A percentile compares a stretch with the other conserved stretches of the same genome.
Evolutionary conservation across 2,329 filamentous ascomycete species (phyloP).

Genomic region (Fusarium keratoplasticum): DNA sequence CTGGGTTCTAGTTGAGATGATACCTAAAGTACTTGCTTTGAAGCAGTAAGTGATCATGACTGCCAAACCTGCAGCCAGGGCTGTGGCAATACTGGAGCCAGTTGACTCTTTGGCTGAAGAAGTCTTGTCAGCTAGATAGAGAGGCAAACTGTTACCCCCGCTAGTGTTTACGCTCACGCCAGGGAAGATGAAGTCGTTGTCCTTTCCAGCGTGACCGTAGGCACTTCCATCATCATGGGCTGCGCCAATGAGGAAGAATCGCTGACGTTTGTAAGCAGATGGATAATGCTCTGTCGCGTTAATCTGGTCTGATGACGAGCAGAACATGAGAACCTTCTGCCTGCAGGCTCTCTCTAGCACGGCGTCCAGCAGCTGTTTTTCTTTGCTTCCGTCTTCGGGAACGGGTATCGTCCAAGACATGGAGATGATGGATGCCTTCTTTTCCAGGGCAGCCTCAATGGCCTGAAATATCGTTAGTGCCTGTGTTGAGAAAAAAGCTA

Average conservation of each 20-base stretch:
- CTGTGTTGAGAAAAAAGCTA: too few species aligned
- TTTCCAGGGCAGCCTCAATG: conserved; percentile 17
- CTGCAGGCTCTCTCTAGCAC: too few species aligned
- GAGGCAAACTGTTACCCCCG: background rate
- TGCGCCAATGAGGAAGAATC: conserved; percentile 19
- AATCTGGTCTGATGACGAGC: conserved; percentile 5
- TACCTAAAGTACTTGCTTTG: conserved; percentile 11
- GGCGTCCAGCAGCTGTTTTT: too few species aligned
- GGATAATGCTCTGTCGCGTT: conserved; percentile 5
- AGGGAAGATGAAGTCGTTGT: conserved; percentile 5
- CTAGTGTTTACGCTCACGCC: conserved; percentile 6
- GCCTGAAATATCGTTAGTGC: background rate
- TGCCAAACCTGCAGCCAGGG: conserved; percentile 44
- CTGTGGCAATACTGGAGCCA: conserved; percentile 43
- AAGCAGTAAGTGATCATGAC: conserved; percentile 45
- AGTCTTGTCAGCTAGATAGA: background rate
- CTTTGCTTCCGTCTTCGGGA: background rate
- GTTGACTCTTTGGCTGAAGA: conserved; percentile 13
- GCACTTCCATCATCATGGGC: conserved; percentile 14
- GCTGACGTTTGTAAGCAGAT: background rate
- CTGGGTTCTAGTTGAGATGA: background rate
- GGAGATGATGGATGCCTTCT: conserved; percentile 22
- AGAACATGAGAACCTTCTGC: conserved; percentile 28
- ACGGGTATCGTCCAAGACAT: conserved; percentile 29
- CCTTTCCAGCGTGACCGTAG: background rate